These are phyloP conservation scores for Volvox carteri DNA, from an alignment of 163 green algal genomes.

Conservation along the genomic window DNA sequence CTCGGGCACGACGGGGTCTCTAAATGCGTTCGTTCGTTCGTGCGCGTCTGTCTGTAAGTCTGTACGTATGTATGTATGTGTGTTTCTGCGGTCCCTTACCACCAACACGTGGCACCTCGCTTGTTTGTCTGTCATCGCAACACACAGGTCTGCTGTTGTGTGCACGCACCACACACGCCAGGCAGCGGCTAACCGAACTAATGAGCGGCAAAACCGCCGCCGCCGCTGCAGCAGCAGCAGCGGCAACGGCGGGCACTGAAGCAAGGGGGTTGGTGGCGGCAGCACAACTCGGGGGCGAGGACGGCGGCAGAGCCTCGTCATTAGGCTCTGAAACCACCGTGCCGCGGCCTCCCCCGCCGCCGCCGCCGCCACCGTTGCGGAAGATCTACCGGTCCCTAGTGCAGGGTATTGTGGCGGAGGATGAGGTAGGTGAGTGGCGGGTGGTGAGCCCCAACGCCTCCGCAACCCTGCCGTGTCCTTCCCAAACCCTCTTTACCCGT, in stretches of 20 bases:
- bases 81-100: too few relatives aligned
- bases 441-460: too few relatives aligned
- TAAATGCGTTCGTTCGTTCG: too few relatives aligned
- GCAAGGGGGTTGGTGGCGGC: neutral
- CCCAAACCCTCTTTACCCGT: too few relatives aligned
- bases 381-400: constrained; percentile 71
- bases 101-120: neutral
- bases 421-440: constrained; percentile 26
- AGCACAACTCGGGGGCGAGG: neutral
- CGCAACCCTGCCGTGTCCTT: too few relatives aligned
- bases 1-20: too few relatives aligned
- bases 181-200: constrained; percentile 53
- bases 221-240: neutral
- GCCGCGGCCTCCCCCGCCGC: too few relatives aligned
- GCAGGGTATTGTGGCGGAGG: constrained; percentile 45
- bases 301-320: too few relatives aligned
- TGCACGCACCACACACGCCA: constrained; percentile 46
- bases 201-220: constrained; percentile 59
- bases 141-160: constrained; percentile 69
- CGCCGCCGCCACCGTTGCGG: constrained; percentile 40
- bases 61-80: too few relatives aligned
- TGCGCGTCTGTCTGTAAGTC: too few relatives aligned
- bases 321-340: neutral
- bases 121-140: too few relatives aligned
- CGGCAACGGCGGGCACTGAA: neutral